Evolutionary conservation across 352 stramenopile genomes (phyloP).

Genomic region (Pythium dissimile): DNA sequence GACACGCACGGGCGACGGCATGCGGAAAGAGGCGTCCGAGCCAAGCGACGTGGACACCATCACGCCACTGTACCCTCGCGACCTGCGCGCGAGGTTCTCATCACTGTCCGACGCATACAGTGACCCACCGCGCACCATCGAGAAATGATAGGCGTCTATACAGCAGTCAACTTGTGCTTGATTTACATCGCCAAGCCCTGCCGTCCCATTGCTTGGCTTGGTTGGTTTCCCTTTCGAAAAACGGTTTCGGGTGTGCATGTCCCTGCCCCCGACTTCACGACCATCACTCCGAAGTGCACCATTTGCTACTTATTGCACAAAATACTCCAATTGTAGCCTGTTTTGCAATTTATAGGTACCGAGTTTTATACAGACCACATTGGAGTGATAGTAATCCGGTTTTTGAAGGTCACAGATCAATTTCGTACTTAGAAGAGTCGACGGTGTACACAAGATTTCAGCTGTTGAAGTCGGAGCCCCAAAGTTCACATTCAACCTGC

Average conservation of each 20-base stretch:
- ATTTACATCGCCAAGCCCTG: not conserved
- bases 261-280: not conserved
- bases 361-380: not conserved
- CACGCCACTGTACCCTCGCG: not conserved
- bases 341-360: too few species aligned
- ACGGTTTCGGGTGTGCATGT: not conserved
- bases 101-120: not conserved
- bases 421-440: not conserved
- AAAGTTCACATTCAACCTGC: not conserved
- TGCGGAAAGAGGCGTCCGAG: slow-evolving; percentile 11
- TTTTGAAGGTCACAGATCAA: not conserved
- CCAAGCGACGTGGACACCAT: slow-evolving; percentile 11
- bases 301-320: too few species aligned
- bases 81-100: not conserved
- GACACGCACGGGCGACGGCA: slow-evolving; percentile 12
- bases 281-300: slow-evolving; percentile 9
- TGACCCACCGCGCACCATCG: not conserved
- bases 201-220: not conserved
- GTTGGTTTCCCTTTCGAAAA: not conserved
- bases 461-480: slow-evolving; percentile 6
- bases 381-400: not conserved
- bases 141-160: not conserved
- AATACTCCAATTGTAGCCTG: too few species aligned
- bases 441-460: not conserved
- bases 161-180: too few species aligned